These are phyloP conservation scores for Xylaria sp. DNA, from an alignment of 2,329 filamentous ascomycete genomes.

Conservation along the genomic window DNA sequence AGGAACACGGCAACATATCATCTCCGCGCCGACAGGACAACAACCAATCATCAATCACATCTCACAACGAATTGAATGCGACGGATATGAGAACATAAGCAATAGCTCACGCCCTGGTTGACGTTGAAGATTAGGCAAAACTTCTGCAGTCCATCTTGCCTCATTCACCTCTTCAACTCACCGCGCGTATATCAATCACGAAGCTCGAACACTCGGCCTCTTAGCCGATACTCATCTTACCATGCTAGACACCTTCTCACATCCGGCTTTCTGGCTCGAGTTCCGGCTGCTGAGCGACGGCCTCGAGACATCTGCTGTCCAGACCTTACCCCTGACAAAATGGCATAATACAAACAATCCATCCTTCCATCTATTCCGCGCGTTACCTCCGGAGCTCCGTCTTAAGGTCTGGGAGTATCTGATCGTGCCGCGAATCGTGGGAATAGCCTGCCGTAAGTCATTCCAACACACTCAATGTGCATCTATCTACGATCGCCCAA, in stretches of 20 bases:
- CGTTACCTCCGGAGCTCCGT: constrained; percentile 61
- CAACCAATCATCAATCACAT: not conserved
- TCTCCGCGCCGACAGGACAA: not conserved
- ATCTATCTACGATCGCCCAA: not conserved
- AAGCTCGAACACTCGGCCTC: not conserved
- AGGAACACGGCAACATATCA: not conserved
- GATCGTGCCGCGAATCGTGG: constrained; percentile 59
- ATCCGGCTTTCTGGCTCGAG: constrained; percentile 56
- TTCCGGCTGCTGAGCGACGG: constrained; percentile 60
- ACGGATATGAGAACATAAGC: not conserved
- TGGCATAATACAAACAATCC: constrained; percentile 29
- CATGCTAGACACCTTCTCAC: constrained; percentile 21
- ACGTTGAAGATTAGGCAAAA: not conserved
- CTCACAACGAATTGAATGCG: not conserved
- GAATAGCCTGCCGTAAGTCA: constrained; percentile 55
- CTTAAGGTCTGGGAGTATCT: constrained; percentile 60
- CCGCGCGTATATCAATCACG: not conserved
- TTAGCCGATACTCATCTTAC: not conserved
- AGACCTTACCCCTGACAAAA: constrained; percentile 32
- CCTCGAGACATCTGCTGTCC: constrained; percentile 43
- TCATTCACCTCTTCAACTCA: not conserved
- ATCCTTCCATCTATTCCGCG: constrained; percentile 51
- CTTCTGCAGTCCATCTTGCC: not conserved
- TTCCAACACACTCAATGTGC: constrained; percentile 37
- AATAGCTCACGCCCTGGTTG: not conserved